Evolutionary conservation across 306 rosid genomes (phyloP), one percentile per base, ranked within the genome.

Genomic region (Vigna radiata): DNA sequence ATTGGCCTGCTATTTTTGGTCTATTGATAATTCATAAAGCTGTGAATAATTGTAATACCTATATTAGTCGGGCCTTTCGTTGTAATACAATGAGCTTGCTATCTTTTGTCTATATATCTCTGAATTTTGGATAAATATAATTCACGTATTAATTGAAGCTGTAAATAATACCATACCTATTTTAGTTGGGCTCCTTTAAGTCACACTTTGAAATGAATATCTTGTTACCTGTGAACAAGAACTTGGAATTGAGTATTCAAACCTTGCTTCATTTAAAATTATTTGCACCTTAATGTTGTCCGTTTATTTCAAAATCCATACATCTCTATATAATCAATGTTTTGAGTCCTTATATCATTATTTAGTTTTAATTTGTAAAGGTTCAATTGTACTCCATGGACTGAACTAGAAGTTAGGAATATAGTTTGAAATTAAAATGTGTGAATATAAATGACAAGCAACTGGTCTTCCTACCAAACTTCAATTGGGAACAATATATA

Each of bases 391-490:
- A 29, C 62, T 78, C 49, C 43, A 19, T 61, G 49, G 70, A 52
- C 55, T 55, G 53, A 78, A 70, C 25, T 75, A 68, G 75, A 73
- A 73, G 23, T 43, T 65, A 75, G 46, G 25, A 12, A 75, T 72
- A 72, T 79, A 69, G 72, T 79, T 62, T 47, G 73, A 56, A 43
- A 74, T 68, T 50, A 52, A 52, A 66, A 55, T 49, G 43, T 65
- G 16, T 49, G 83, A 54, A 66, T 29, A 65, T 69, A 73, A 82
- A 39, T 52, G 41, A 60, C 21, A 0, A 56, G 31, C 19, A 43
- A 73, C 71, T 39, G 39, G 64, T 70, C 72, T 79, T 64, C 37
- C 46, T 14, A 70, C 27, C 23, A 41, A 79, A 48, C 55, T 59
- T 59, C 68, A 67, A 59, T 78, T 77, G 58, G 53, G 78, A 36